These are phyloP conservation scores for Primulina huaijiensis DNA, from an alignment of 257 asterid species.

Conservation along the genomic window DNA sequence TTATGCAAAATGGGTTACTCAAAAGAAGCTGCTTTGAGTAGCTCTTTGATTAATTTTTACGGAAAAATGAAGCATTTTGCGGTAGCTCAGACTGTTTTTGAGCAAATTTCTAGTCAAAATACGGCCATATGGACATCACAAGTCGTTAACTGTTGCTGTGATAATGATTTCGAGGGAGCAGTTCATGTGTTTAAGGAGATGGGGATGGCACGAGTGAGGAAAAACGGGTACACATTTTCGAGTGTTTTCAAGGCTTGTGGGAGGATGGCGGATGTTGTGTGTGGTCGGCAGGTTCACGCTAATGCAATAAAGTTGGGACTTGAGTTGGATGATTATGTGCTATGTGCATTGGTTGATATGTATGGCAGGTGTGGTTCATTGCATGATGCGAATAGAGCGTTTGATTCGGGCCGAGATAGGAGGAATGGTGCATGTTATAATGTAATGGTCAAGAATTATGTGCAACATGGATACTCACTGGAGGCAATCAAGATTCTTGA, in stretches of 20 bases:
- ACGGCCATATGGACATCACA: constrained; percentile 65
- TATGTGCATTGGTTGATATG: constrained; percentile 58
- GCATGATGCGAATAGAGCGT: constrained; percentile 43
- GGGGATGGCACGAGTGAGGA: constrained; percentile 61
- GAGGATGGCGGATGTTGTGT: constrained; percentile 39
- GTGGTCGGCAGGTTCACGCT: constrained; percentile 70
- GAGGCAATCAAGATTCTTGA: constrained; percentile 47
- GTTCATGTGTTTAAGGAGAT: constrained; percentile 52
- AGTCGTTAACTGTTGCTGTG: constrained; percentile 47
- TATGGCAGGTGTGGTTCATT: constrained; percentile 57
- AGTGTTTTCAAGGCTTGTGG: constrained; percentile 68
- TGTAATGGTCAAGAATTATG: constrained; percentile 47
- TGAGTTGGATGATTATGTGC: constrained; percentile 51
- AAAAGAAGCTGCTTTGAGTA: constrained; percentile 37
- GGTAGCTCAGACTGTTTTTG: constrained; percentile 48
- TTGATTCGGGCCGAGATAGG: constrained; percentile 29
- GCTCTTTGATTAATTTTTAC: constrained; percentile 68
- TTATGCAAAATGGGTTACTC: constrained; percentile 53
- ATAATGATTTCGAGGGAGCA: constrained; percentile 38
- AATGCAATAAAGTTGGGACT: constrained; percentile 60
- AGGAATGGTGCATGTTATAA: constrained; percentile 54
- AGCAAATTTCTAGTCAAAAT: constrained; percentile 33
- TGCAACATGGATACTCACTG: constrained; percentile 41
- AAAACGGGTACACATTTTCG: constrained; percentile 54
- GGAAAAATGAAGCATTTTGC: constrained; percentile 45